Conservation (phyloP, 2,329 filamentous ascomycete species). For the Colletotrichum brevisporum region DNA sequence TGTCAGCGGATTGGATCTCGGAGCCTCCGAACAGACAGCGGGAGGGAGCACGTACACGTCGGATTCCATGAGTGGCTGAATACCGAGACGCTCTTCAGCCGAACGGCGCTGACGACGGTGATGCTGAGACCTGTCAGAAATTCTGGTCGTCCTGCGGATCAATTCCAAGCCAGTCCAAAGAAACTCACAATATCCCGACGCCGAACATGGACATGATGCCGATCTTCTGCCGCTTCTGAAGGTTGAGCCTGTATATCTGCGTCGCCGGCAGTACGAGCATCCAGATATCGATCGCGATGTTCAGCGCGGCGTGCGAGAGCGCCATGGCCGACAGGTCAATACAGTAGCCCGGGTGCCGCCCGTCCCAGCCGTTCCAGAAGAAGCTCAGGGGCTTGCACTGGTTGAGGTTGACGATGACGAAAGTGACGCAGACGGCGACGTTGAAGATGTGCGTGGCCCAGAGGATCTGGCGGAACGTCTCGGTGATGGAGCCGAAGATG, state of each 20-base stretch:
- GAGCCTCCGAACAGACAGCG: slow-evolving; percentile 57
- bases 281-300: slow-evolving; percentile 32
- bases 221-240: slow-evolving; percentile 34
- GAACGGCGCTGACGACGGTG: slow-evolving; percentile 28
- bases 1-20: slow-evolving; percentile 56
- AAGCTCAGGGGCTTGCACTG: slow-evolving; percentile 36
- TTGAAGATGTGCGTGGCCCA: slow-evolving; percentile 42
- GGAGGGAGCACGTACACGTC: slow-evolving; percentile 40
- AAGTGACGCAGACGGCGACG: slow-evolving; percentile 42
- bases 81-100: slow-evolving; percentile 10
- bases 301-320: slow-evolving; percentile 20
- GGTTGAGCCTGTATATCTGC: slow-evolving; percentile 34
- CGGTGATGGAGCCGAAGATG: slow-evolving; percentile 51
- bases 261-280: slow-evolving; percentile 29
- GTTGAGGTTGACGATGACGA: slow-evolving; percentile 53
- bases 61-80: slow-evolving; percentile 37
- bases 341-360: slow-evolving; percentile 17
- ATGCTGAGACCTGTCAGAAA: slow-evolving; percentile 3
- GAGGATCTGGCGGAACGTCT: slow-evolving; percentile 44
- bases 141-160: not conserved
- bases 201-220: slow-evolving; percentile 38
- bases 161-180: fast-evolving
- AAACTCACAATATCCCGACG: slow-evolving; percentile 28
- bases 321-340: slow-evolving; percentile 30
- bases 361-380: slow-evolving; percentile 37